Percentiles rank a stretch among this genome's conserved stretches.
Evolutionary conservation across 2,329 filamentous ascomycete genomes (phyloP).

Genomic region (Apiospora phragmitis): DNA sequence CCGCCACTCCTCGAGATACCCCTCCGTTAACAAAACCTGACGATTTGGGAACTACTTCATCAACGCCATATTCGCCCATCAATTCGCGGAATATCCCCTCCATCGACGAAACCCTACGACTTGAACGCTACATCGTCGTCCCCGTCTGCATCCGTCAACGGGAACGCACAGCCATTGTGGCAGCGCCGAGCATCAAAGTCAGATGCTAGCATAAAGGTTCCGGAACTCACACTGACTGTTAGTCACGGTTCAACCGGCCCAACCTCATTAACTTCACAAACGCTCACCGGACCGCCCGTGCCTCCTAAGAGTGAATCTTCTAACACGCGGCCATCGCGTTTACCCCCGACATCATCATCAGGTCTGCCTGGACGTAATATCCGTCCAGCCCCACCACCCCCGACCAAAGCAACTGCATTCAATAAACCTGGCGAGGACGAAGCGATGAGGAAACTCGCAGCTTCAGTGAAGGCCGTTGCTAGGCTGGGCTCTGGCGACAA

Average conservation of each 20-base stretch:
- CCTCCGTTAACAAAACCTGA: not conserved
- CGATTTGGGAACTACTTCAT: constrained; percentile 16
- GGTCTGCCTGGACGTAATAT: constrained; percentile 15
- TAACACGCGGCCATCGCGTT: not conserved
- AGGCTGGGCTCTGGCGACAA: too few species aligned
- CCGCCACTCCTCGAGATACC: constrained; percentile 21
- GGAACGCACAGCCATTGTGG: constrained; percentile 38
- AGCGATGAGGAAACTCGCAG: constrained; percentile 12
- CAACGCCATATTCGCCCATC: constrained; percentile 22
- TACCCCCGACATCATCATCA: not conserved
- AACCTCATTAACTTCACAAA: constrained; percentile 22
- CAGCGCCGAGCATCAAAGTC: constrained; percentile 47
- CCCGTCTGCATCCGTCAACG: not conserved
- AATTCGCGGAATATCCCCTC: constrained; percentile 18
- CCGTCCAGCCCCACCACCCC: constrained; percentile 8
- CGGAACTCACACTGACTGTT: constrained; percentile 48
- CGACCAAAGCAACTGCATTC: not conserved
- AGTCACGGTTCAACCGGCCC: constrained; percentile 52
- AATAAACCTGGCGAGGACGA: not conserved
- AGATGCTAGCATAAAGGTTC: constrained; percentile 46
- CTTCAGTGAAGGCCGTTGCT: not conserved
- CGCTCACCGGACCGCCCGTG: not conserved
- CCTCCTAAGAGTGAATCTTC: constrained; percentile 3
- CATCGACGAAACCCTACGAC: not conserved
- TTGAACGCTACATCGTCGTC: not conserved